These are phyloP conservation scores for Rosa persica DNA, from an alignment of 306 rosid species.

Conservation along the genomic window DNA sequence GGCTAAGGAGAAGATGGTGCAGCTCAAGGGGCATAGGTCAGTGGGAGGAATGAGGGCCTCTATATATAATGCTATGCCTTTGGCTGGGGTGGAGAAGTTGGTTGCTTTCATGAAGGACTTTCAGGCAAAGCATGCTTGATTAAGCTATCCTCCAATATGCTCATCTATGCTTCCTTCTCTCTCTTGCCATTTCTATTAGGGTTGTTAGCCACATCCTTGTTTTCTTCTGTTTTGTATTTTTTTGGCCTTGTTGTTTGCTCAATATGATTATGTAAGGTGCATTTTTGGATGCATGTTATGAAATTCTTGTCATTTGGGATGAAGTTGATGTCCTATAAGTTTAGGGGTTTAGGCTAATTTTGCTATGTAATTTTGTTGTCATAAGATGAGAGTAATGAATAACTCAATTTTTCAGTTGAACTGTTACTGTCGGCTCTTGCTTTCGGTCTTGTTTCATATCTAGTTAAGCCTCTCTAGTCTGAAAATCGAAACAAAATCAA, in stretches of 20 bases:
- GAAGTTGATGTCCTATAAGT: neutral
- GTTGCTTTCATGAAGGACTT: constrained; percentile 95
- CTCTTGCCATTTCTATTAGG: neutral
- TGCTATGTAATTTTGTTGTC: neutral
- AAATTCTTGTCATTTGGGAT: neutral
- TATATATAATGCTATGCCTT: constrained; percentile 93
- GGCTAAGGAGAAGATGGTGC: constrained; percentile 81
- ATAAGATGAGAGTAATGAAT: constrained; percentile 19
- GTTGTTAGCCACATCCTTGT: constrained; percentile 2
- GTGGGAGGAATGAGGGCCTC: constrained; percentile 99
- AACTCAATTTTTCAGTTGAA: neutral
- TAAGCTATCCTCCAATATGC: neutral
- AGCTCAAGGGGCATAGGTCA: constrained; percentile 95
- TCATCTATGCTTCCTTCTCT: neutral
- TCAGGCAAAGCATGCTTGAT: constrained; percentile 71
- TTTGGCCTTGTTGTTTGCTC: constrained; percentile 3
- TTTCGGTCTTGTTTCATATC: neutral
- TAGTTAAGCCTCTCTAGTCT: neutral
- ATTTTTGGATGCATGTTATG: constrained; percentile 4
- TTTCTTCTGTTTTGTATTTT: neutral
- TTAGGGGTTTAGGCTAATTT: neutral
- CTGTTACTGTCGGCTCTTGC: neutral
- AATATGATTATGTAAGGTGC: neutral
- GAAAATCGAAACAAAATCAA: too few relatives aligned
- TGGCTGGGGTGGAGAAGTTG: constrained; percentile 94